phyloP scores from a whole-genome alignment of 2,329 filamentous ascomycete genomes.

The Nectriaceae sp. region DNA sequence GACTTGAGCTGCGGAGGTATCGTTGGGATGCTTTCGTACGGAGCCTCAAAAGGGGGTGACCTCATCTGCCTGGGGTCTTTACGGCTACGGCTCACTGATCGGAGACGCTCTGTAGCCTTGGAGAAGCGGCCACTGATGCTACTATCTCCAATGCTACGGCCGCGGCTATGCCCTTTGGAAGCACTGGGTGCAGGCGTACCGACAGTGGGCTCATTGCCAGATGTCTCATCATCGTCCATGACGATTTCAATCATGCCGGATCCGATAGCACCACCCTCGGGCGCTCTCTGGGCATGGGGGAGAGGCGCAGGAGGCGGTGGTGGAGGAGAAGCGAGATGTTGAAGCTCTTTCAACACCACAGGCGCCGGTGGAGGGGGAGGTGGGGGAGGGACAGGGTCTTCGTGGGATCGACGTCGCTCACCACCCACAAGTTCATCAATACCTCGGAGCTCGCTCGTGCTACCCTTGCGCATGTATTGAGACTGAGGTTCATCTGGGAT shows the following conservation, averaged over 20 bases:
- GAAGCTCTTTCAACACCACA: slow-evolving; percentile 62
- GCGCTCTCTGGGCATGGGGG: slow-evolving; percentile 43
- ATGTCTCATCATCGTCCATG: slow-evolving; percentile 59
- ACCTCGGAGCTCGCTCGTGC: slow-evolving; percentile 41
- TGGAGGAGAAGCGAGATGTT: slow-evolving; percentile 61
- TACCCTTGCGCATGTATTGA: slow-evolving; percentile 38
- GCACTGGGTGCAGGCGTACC: slow-evolving; percentile 37
- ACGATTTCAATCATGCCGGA: slow-evolving; percentile 67
- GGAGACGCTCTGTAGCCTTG: slow-evolving; percentile 61
- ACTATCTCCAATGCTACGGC: slow-evolving; percentile 56
- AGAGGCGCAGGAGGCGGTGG: slow-evolving; percentile 63
- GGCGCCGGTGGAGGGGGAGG: slow-evolving; percentile 53
- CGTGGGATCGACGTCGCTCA: slow-evolving; percentile 49
- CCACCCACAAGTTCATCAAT: slow-evolving; percentile 49
- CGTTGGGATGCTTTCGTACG: slow-evolving; percentile 44
- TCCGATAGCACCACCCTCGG: slow-evolving; percentile 47
- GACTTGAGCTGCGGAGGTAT: slow-evolving; percentile 32
- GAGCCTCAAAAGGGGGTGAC: slow-evolving; percentile 34
- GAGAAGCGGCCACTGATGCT: slow-evolving; percentile 55
- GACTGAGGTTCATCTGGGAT: slow-evolving; percentile 43
- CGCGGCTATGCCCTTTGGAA: slow-evolving; percentile 52
- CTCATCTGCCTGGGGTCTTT: slow-evolving; percentile 39
- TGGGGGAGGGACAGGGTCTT: slow-evolving; percentile 51
- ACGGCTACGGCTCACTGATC: slow-evolving; percentile 59
- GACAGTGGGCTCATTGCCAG: slow-evolving; percentile 24